A percentile compares a stretch with the other conserved stretches of the same genome.
Evolutionary conservation across 1,139 yeast genomes (phyloP).

Genomic region (Nakaseomyces delphensis): DNA sequence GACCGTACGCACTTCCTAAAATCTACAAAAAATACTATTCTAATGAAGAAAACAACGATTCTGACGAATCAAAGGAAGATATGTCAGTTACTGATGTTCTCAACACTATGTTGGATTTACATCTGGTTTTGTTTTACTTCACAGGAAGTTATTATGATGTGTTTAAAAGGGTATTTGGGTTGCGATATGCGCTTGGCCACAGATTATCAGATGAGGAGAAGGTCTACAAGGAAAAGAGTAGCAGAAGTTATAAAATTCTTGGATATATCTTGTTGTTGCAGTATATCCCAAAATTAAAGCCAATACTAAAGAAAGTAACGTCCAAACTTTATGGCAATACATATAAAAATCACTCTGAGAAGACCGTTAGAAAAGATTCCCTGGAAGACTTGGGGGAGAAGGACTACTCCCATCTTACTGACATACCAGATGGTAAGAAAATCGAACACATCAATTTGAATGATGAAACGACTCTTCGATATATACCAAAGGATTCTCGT

Average conservation of each 20-base stretch:
- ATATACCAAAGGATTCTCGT: slow-evolving; percentile 61
- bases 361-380: no score
- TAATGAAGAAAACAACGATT: slow-evolving; percentile 20
- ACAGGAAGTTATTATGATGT: slow-evolving; percentile 72
- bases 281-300: slow-evolving; percentile 38
- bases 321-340: neutral
- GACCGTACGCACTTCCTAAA: slow-evolving; percentile 46
- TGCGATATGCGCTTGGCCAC: slow-evolving; percentile 71
- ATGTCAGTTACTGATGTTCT: slow-evolving; percentile 26
- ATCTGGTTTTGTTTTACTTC: slow-evolving; percentile 74
- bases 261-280: slow-evolving; percentile 66
- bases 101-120: slow-evolving; percentile 52
- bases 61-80: slow-evolving; percentile 24
- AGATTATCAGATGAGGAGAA: slow-evolving; percentile 40
- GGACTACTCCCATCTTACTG: neutral
- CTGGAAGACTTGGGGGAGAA: slow-evolving; percentile 12
- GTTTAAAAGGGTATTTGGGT: slow-evolving; percentile 67
- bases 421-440: neutral
- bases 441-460: slow-evolving; percentile 42
- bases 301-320: slow-evolving; percentile 5
- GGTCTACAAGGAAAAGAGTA: slow-evolving; percentile 19
- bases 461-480: slow-evolving; percentile 51
- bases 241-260: slow-evolving; percentile 54
- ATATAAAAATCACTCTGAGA: neutral
- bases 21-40: slow-evolving; percentile 13